Evolutionary conservation across 2,329 filamentous ascomycete genomes (phyloP), one percentile per base, ranked within the genome.

Genomic region (Macrophomina phaseolina): DNA sequence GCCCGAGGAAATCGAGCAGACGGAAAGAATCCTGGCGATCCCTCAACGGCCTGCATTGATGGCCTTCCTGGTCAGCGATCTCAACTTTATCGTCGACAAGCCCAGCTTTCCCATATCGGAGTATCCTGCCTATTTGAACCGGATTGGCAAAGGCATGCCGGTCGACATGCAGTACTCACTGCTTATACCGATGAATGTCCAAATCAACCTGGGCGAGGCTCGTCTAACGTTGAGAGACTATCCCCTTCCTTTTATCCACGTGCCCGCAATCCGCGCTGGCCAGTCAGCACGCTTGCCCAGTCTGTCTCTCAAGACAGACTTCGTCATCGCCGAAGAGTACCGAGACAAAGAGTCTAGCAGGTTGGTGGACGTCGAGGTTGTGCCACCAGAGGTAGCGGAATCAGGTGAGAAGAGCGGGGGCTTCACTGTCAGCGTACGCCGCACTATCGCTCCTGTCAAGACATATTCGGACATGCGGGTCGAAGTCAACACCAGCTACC

Each of bases 101-200:
- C 95, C 95, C 0, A 94, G 92, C 0, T 99, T 99, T 75, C 90
- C 93, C 0, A 82, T 97, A 67, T 84, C 87, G 2, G 89, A 97
- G 12, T 88, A 94, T 65, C 91, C 94, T 0, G 87, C 91, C 16
- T 99, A 97, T 75, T 82, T 99, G 32, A 87, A 97, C 75, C 87
- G 88, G 56, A 90, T 98, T 67, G 95, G 95, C n/a, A 99, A 99
- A 80, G 95, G 95, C 0, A 96, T 99, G 88, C 95, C 95, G 0
- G 85, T 88, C 69, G 90, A 96, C 73, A 99, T 93, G 87, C 84
- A 94, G 74, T 99, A 98, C 76, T 89, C 93, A 9, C 83, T 99
- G 23, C 85, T 99, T 18, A 83, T 99, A 11, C 96, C 95, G 0
- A 93, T 97, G 89, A 91, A 91, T 77, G 85, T 99, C 2, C 89